Conservation (phyloP, 345 rosid species). For the Eucalyptus sp. region DNA sequence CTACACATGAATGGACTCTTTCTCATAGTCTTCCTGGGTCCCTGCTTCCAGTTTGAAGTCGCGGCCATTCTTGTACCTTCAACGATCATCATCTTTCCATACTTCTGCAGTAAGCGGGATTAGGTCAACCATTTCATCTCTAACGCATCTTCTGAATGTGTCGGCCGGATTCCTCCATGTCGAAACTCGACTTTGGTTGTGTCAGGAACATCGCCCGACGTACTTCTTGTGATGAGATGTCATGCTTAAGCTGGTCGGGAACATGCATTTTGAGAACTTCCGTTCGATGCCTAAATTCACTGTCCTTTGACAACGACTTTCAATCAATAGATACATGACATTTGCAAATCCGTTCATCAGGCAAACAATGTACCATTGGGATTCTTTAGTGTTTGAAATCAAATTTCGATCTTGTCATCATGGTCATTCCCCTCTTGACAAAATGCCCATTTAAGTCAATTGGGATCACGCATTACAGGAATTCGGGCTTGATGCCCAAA, state of each 20-base stretch:
- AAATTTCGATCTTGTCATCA: not conserved
- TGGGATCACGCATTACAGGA: not conserved
- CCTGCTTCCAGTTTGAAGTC: not conserved
- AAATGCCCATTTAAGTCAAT: not conserved
- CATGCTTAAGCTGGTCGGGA: fast-evolving
- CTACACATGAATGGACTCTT: not conserved
- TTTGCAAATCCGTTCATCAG: not conserved
- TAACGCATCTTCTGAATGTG: not conserved
- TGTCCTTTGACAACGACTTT: not conserved
- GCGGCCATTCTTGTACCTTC: not conserved
- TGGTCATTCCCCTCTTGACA: fast-evolving
- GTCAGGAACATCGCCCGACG: fast-evolving
- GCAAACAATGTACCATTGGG: not conserved
- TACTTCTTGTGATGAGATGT: not conserved
- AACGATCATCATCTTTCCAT: not conserved
- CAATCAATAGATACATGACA: not conserved
- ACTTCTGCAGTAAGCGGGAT: too few relatives aligned
- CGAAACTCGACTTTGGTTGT: not conserved
- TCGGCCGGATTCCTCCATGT: not conserved
- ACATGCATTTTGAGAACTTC: not conserved
- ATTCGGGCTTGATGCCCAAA: too few relatives aligned
- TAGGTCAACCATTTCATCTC: not conserved
- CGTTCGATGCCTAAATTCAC: not conserved
- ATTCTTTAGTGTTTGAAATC: not conserved
- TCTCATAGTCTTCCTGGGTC: not conserved